A percentile compares a stretch with the other conserved stretches of the same genome.
These are phyloP conservation scores for Mycena maculata DNA, from an alignment of 768 basidiomycete species.

Conservation along the genomic window DNA sequence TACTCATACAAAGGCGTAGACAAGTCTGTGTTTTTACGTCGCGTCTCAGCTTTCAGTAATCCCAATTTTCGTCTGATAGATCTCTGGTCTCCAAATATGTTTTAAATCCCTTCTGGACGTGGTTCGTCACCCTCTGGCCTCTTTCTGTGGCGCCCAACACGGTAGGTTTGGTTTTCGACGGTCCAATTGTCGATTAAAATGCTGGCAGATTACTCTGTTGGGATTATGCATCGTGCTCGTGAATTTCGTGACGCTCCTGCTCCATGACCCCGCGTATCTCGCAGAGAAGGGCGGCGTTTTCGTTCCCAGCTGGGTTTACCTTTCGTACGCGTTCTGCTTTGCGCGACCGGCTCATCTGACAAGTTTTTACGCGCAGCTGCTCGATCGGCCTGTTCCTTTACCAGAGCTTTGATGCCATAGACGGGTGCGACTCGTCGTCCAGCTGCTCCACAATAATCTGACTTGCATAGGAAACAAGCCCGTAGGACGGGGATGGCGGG, in stretches of 20 bases:
- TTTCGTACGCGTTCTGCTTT: constrained; percentile 67
- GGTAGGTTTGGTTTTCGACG: constrained; percentile 56
- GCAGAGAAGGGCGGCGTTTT: constrained; percentile 74
- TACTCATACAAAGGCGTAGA: constrained; percentile 88
- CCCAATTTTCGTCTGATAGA: constrained; percentile 50
- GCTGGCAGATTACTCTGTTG: constrained; percentile 84
- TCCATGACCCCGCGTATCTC: constrained; percentile 85
- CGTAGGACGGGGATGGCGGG: constrained; percentile 97
- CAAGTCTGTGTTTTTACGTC: constrained; percentile 61
- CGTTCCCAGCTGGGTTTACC: constrained; percentile 90
- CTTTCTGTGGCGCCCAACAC: constrained; percentile 88
- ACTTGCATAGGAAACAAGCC: constrained; percentile 84
- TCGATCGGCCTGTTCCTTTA: constrained; percentile 90
- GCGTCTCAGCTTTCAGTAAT: constrained; percentile 12
- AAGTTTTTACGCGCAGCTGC: constrained; percentile 65
- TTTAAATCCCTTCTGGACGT: constrained; percentile 89
- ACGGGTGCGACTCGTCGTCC: constrained; percentile 67
- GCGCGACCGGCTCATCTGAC: not conserved
- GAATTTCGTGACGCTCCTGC: constrained; percentile 87
- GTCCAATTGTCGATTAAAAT: constrained; percentile 6
- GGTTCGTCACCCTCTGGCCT: constrained; percentile 92
- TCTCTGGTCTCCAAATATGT: constrained; percentile 82
- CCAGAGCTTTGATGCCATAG: constrained; percentile 90
- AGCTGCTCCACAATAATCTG: constrained; percentile 20
- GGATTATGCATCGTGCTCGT: constrained; percentile 84